phyloP scores from a whole-genome alignment of 2,329 filamentous ascomycete species.

The Diplodia intermedia region DNA sequence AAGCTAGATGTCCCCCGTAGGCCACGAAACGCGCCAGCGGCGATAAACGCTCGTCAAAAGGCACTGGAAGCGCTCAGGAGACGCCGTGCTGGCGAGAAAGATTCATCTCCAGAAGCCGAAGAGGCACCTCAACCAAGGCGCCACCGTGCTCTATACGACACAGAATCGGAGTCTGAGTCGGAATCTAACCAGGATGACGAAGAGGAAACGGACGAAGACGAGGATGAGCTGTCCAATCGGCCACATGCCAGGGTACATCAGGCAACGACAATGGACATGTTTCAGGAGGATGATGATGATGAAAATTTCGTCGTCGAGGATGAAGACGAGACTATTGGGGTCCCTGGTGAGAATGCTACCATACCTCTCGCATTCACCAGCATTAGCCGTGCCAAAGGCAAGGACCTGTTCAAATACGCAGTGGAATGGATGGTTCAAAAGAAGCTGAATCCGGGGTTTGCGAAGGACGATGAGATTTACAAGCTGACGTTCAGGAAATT shows the following conservation, averaged over 20 bases:
- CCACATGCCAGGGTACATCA: slow-evolving; percentile 30
- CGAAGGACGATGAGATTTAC: slow-evolving; percentile 69
- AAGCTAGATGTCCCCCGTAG: slow-evolving; percentile 32
- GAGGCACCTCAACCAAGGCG: slow-evolving; percentile 36
- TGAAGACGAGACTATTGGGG: slow-evolving; percentile 60
- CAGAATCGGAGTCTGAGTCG: slow-evolving; percentile 36
- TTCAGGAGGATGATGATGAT: slow-evolving; percentile 63
- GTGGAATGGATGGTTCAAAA: slow-evolving; percentile 85
- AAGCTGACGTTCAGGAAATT: slow-evolving; percentile 72
- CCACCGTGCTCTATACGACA: slow-evolving; percentile 37
- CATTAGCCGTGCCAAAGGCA: slow-evolving; percentile 69
- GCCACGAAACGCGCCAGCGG: slow-evolving; percentile 34
- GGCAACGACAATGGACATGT: slow-evolving; percentile 50
- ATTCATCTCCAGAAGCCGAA: slow-evolving; percentile 36
- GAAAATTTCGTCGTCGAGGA: slow-evolving; percentile 71
- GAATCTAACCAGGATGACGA: slow-evolving; percentile 38
- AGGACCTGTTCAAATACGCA: slow-evolving; percentile 75
- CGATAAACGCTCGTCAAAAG: slow-evolving; percentile 48
- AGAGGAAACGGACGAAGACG: slow-evolving; percentile 38
- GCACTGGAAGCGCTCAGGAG: slow-evolving; percentile 55
- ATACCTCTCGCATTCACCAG: slow-evolving; percentile 74
- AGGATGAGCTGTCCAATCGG: not conserved
- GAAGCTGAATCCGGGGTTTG: slow-evolving; percentile 75
- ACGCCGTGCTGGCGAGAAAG: slow-evolving; percentile 45
- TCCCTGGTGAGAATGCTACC: slow-evolving; percentile 61